A percentile compares a stretch with the other conserved stretches of the same genome.
These are phyloP conservation scores for Penicillium taxi DNA, from an alignment of 495 filamentous ascomycete genomes.

Conservation along the genomic window DNA sequence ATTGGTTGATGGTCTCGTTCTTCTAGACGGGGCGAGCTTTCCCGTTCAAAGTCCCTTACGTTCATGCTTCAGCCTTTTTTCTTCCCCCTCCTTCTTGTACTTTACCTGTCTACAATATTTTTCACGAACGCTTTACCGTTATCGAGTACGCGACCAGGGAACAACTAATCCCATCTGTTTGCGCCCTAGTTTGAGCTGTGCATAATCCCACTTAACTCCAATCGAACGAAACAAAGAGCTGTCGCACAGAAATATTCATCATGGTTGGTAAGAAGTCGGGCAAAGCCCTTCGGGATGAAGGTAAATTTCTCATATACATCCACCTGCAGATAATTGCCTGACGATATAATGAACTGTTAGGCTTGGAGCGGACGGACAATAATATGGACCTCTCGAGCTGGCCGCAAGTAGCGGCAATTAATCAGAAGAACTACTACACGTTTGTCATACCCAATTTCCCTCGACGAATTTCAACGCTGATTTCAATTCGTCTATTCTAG, in stretches of 20 bases:
- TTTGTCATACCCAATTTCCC: constrained; percentile 38
- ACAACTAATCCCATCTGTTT: constrained; percentile 3
- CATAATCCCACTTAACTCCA: constrained; percentile 5
- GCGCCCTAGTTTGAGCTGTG: constrained; percentile 19
- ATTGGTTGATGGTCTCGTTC: constrained; percentile 12
- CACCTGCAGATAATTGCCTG: background rate
- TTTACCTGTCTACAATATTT: background rate
- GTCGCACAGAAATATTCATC: constrained; percentile 10
- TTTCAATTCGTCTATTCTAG: constrained; percentile 32
- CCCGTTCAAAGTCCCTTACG: background rate
- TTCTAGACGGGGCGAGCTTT: constrained; percentile 8
- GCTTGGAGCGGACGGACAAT: constrained; percentile 93
- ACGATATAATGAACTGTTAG: constrained; percentile 35
- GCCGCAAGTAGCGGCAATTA: constrained; percentile 87
- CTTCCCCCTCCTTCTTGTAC: background rate
- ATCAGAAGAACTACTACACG: constrained; percentile 99
- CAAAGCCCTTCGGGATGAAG: constrained; percentile 58
- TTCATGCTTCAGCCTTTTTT: background rate
- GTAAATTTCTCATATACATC: too few relatives aligned
- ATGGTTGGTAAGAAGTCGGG: constrained; percentile 62
- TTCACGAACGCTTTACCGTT: background rate
- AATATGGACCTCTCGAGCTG: constrained; percentile 90
- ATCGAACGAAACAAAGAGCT: constrained; percentile 5
- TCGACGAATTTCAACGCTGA: constrained; percentile 6
- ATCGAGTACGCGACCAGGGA: background rate